Percentiles rank a stretch among this genome's conserved stretches.
Evolutionary conservation across 768 basidiomycete species (phyloP).

Genomic region (Termitomyces sp.): DNA sequence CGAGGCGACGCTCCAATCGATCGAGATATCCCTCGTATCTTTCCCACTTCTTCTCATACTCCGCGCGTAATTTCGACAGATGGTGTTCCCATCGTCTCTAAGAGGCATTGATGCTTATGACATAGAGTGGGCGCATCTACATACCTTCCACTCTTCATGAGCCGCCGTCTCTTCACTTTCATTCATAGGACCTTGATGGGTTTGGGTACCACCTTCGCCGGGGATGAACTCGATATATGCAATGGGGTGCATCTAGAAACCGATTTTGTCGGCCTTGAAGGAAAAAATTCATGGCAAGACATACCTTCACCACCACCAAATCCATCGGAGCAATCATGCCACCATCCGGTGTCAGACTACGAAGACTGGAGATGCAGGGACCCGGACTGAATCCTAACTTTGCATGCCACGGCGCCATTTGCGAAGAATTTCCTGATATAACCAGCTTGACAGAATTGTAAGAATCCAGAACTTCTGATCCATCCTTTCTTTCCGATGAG

Average conservation of each 20-base stretch:
- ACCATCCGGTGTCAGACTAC: constrained; percentile 77
- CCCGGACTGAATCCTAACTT: constrained; percentile 73
- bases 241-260: constrained; percentile 56
- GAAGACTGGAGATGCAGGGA: constrained; percentile 70
- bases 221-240: constrained; percentile 72
- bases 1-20: constrained; percentile 56
- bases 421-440: constrained; percentile 81
- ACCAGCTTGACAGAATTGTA: constrained; percentile 61
- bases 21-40: constrained; percentile 57
- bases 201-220: constrained; percentile 41
- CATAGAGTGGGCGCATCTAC: neutral
- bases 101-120: neutral
- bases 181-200: constrained; percentile 56
- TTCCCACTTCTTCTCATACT: constrained; percentile 50
- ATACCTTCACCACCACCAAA: constrained; percentile 65
- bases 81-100: constrained; percentile 58
- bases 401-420: constrained; percentile 82
- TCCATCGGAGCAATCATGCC: constrained; percentile 74
- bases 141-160: constrained; percentile 69
- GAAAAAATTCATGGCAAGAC: neutral
- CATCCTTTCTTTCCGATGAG: constrained; percentile 65
- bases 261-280: neutral
- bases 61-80: constrained; percentile 49
- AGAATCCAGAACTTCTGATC: constrained; percentile 78
- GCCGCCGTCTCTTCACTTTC: constrained; percentile 62